Percentiles rank a stretch among this genome's conserved stretches.
Evolutionary conservation across 805 yeast species (phyloP).

Genomic region (Saccharomycopsis guyanensis): DNA sequence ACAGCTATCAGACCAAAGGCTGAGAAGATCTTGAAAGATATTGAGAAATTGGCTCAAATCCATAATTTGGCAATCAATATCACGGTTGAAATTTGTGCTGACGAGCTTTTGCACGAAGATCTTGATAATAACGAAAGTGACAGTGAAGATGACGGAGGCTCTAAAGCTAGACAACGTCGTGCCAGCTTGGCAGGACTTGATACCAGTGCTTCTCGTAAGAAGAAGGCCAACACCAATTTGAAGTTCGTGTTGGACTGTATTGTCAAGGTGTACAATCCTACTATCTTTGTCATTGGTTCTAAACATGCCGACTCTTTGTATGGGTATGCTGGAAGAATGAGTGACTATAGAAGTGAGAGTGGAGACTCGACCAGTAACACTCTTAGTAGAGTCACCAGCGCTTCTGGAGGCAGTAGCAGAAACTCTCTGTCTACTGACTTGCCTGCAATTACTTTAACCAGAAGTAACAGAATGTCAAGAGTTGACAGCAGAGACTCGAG

Average conservation of each 20-base stretch:
- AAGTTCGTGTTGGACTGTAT: constrained; percentile 16
- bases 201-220: background rate
- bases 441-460: background rate
- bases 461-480: background rate
- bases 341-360: background rate
- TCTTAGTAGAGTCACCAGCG: background rate
- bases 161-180: background rate
- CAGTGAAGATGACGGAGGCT: background rate
- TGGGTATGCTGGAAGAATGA: background rate
- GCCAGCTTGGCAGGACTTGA: background rate
- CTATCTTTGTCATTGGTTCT: constrained; percentile 18
- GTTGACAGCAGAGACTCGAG: background rate
- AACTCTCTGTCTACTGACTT: background rate
- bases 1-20: constrained; percentile 1
- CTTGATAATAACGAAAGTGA: constrained; percentile 14
- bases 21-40: constrained; percentile 10
- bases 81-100: constrained; percentile 21
- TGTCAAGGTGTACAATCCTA: constrained; percentile 17
- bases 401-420: background rate
- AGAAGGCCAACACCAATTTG: background rate
- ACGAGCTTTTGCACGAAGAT: constrained; percentile 15
- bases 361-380: background rate
- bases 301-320: constrained; percentile 9
- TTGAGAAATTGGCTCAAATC: constrained; percentile 5
- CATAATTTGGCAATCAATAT: constrained; percentile 9